Conservation (phyloP, 129 eudicot genomes). For the Mikania micrantha region DNA sequence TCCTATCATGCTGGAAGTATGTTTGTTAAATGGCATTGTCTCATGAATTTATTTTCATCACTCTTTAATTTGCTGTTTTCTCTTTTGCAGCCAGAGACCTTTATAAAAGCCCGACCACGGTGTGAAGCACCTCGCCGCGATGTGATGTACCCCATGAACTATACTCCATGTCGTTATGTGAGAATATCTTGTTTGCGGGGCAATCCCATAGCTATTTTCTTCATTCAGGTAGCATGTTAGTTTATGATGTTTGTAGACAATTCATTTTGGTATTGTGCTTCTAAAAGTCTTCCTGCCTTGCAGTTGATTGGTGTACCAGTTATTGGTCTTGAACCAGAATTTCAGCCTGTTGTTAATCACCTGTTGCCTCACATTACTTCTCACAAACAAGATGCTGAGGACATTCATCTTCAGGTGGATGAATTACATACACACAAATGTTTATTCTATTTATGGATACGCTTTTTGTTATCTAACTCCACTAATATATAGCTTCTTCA, state of each 20-base stretch:
- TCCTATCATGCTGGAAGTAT: background rate
- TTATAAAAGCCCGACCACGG: slow-evolving; percentile 81
- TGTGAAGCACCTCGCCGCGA: slow-evolving; percentile 99
- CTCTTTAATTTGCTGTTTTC: background rate
- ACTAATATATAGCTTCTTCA: slow-evolving; percentile 76
- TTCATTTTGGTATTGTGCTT: background rate
- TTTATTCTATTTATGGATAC: slow-evolving; percentile 4
- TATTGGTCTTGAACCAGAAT: slow-evolving; percentile 89
- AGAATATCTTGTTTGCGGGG: slow-evolving; percentile 92
- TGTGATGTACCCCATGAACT: slow-evolving; percentile 81
- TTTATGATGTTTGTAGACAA: background rate
- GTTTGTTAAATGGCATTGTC: background rate
- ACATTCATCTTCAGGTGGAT: slow-evolving; percentile 79
- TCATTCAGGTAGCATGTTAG: slow-evolving; percentile 56
- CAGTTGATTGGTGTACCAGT: slow-evolving; percentile 89
- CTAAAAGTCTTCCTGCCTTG: slow-evolving; percentile 16
- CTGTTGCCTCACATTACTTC: slow-evolving; percentile 69
- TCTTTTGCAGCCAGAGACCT: slow-evolving; percentile 78
- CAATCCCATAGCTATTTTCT: slow-evolving; percentile 94
- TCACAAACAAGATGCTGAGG: slow-evolving; percentile 68
- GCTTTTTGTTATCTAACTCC: slow-evolving; percentile 17
- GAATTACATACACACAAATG: background rate
- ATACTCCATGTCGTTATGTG: slow-evolving; percentile 80
- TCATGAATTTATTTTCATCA: background rate
- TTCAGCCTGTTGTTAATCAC: slow-evolving; percentile 79